phyloP scores from a whole-genome alignment of 305 asterid genomes.

The Fraxinus platypoda region DNA sequence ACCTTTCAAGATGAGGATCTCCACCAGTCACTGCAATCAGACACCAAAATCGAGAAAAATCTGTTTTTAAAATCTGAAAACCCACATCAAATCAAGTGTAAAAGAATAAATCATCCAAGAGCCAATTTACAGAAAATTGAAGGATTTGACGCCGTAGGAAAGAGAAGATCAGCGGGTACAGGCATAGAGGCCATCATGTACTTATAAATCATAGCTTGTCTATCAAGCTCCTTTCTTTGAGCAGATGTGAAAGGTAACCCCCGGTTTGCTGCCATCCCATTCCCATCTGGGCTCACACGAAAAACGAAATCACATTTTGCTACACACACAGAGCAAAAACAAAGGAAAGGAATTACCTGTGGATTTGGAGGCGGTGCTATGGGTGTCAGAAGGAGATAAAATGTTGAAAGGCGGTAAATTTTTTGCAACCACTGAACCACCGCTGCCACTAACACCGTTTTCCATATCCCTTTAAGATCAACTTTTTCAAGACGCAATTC shows the following conservation, averaged over 20 bases:
- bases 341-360: slow-evolving; percentile 38
- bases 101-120: not conserved
- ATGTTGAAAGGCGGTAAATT: slow-evolving; percentile 50
- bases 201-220: slow-evolving; percentile 78
- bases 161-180: slow-evolving; percentile 77
- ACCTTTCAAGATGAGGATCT: slow-evolving; percentile 79
- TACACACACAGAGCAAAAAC: not conserved
- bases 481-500: slow-evolving; percentile 13
- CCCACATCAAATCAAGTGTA: not conserved
- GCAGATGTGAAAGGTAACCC: slow-evolving; percentile 67
- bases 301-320: not conserved
- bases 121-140: slow-evolving; percentile 36
- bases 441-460: slow-evolving; percentile 20
- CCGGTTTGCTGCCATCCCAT: slow-evolving; percentile 40
- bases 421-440: slow-evolving; percentile 23
- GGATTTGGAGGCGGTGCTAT: slow-evolving; percentile 40
- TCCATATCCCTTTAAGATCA: not conserved
- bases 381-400: slow-evolving; percentile 14
- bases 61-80: not conserved
- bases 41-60: slow-evolving; percentile 10
- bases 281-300: slow-evolving; percentile 10
- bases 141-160: slow-evolving; percentile 26
- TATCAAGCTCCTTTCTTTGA: slow-evolving; percentile 84
- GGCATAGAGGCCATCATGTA: slow-evolving; percentile 70
- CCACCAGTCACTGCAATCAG: slow-evolving; percentile 24